Base-by-base conservation (phyloP, 805 yeast genomes). In the Saturnispora sanitii region DNA sequence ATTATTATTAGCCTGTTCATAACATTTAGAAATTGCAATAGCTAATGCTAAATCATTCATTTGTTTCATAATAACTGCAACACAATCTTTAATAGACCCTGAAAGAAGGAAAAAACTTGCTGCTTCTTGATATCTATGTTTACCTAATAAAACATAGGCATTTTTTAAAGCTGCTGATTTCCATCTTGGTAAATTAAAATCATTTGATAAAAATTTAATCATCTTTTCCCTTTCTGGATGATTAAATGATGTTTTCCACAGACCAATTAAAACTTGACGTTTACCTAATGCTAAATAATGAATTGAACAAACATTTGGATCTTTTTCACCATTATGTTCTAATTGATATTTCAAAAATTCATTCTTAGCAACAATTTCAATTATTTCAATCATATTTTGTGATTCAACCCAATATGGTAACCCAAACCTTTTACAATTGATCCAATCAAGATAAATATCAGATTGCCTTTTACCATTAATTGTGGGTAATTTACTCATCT, bases 91-190 rank as follows among this genome's bases (percentile, higher is more conserved):
- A 12, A 85, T 60, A 1, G 87, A 67, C 38, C 71, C 87, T 0
- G 83, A 95, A 11, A 90, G 66, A 27, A 90, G 59, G 59, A 90
- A 90, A 56, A 92, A 88, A 18, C 80, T 77, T 0, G 96, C 96
- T 0, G 96, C 94, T 58, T 87, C 94, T 56, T 72, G 63, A 53
- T 71, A 83, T 32, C 97, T 65, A 58, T 88, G 98, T 53, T 86
- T 86, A 46, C 96, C 84, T 48, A 92, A 58, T 33, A 90, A 63
- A 0, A 85, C 97, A 66, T 76, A 90, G 0, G 97, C 97, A 61
- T 90, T 90, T 53, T 92, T 92, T 51, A 77, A 60, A 0, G 97
- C 96, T 1, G 96, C 96, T 0, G 83, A 68, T 49, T 68, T 74
- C 96, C 96, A 88, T 38, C 96, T 66, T 13, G 70, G 68, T 40